These are phyloP conservation scores for Aspergillus transmontanensis DNA, from an alignment of 2,329 filamentous ascomycete species.

Conservation along the genomic window DNA sequence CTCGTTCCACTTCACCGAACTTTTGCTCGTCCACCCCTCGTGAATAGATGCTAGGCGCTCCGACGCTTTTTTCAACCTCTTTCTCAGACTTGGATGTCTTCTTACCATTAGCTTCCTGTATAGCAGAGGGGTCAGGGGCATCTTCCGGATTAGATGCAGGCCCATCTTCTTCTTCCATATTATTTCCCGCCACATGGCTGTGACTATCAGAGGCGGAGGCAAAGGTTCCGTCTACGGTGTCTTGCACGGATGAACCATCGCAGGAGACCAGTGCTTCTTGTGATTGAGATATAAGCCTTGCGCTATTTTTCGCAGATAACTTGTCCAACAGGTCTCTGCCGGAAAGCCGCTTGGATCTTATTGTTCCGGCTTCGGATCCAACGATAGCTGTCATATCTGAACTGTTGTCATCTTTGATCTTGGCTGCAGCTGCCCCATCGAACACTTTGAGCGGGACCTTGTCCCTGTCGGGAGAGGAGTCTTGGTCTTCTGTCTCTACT, in stretches of 20 bases:
- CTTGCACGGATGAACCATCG: conserved; percentile 28
- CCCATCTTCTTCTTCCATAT: conserved; percentile 1
- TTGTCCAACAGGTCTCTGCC: conserved; percentile 30
- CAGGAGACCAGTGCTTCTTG: conserved; percentile 40
- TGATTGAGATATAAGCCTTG: conserved; percentile 27
- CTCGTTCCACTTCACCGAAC: background rate
- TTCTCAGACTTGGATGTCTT: background rate
- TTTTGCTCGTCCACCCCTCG: conserved; percentile 10
- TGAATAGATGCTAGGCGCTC: conserved; percentile 8
- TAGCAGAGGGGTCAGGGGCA: background rate
- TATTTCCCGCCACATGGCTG: conserved; percentile 13
- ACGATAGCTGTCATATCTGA: conserved; percentile 69
- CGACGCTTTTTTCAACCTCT: background rate
- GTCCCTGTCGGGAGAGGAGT: background rate
- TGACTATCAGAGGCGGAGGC: conserved; percentile 21
- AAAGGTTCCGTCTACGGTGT: conserved; percentile 28
- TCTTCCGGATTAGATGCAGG: background rate
- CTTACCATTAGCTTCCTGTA: background rate
- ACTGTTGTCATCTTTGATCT: conserved; percentile 53
- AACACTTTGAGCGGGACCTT: conserved; percentile 24
- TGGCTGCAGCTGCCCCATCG: conserved; percentile 17
- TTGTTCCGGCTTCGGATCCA: conserved; percentile 35
- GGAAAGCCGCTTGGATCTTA: conserved; percentile 34
- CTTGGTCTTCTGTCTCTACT: conserved; percentile 1
- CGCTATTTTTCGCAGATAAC: conserved; percentile 27